These are phyloP conservation scores for Tulasnella sp. DNA, from an alignment of 768 basidiomycete genomes.

Conservation along the genomic window DNA sequence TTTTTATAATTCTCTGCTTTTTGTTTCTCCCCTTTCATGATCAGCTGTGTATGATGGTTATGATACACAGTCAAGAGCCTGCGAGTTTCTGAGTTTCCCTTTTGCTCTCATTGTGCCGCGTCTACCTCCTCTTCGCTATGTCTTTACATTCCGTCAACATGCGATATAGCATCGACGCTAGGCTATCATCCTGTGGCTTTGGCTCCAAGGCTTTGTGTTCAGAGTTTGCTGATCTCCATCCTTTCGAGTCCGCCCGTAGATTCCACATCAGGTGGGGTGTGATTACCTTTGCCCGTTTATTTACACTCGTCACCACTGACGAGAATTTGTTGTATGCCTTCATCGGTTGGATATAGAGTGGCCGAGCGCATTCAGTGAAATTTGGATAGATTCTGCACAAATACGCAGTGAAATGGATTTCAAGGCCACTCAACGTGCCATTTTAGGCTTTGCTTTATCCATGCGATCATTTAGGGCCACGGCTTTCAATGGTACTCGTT, in stretches of 20 bases:
- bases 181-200: slow-evolving; percentile 4
- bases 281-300: neutral
- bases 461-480: neutral
- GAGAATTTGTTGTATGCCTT: neutral
- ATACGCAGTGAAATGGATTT: no score
- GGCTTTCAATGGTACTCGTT: neutral
- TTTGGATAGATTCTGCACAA: neutral
- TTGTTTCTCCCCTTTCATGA: neutral
- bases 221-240: neutral
- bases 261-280: no score
- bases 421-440: no score
- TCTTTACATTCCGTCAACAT: neutral
- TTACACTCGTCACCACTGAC: neutral
- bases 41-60: neutral
- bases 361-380: no score
- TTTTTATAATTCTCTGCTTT: no score
- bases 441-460: neutral
- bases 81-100: neutral
- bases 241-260: no score
- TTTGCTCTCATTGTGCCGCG: neutral
- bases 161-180: neutral
- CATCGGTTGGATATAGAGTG: neutral
- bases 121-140: neutral
- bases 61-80: neutral
- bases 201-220: neutral